These are phyloP conservation scores for Globisporangium ultimum DNA, from an alignment of 352 stramenopile genomes.

Conservation along the genomic window DNA sequence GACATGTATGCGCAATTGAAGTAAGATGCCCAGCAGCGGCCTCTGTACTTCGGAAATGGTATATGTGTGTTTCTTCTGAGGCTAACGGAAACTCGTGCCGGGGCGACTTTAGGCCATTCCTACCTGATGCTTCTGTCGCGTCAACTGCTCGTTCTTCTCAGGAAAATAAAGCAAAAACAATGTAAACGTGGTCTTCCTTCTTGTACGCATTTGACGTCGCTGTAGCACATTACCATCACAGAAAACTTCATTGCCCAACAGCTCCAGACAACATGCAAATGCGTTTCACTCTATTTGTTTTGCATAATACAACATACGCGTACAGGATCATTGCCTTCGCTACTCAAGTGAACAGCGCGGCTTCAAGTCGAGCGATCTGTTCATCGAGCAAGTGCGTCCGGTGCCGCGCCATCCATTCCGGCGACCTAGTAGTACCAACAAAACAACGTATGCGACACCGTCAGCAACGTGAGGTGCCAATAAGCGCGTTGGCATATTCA, in stretches of 20 bases:
- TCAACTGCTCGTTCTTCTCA: neutral
- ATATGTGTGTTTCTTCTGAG: too few relatives aligned
- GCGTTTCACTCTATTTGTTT: neutral
- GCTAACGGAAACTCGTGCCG: too few relatives aligned
- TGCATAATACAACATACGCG: neutral
- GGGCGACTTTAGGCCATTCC: too few relatives aligned
- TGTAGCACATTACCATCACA: too few relatives aligned
- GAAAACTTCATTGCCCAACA: too few relatives aligned
- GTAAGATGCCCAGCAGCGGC: conserved; percentile 8
- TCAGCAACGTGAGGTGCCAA: too few relatives aligned
- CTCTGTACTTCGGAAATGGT: too few relatives aligned
- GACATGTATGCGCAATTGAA: conserved; percentile 46
- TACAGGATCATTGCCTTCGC: neutral
- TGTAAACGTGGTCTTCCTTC: neutral
- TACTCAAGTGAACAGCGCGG: conserved; percentile 27
- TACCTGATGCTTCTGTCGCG: neutral
- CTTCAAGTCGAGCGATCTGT: conserved; percentile 39
- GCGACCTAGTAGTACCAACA: conserved; percentile 23
- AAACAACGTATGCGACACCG: neutral
- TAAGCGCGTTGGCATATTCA: too few relatives aligned
- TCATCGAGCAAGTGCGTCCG: conserved; percentile 36
- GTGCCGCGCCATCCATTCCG: conserved; percentile 43
- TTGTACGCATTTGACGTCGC: neutral
- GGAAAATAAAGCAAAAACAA: neutral
- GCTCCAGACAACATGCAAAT: too few relatives aligned